A percentile compares a stretch with the other conserved stretches of the same genome.
phyloP scores from a whole-genome alignment of 1,139 yeast genomes.

The Ogataea hybrid region DNA sequence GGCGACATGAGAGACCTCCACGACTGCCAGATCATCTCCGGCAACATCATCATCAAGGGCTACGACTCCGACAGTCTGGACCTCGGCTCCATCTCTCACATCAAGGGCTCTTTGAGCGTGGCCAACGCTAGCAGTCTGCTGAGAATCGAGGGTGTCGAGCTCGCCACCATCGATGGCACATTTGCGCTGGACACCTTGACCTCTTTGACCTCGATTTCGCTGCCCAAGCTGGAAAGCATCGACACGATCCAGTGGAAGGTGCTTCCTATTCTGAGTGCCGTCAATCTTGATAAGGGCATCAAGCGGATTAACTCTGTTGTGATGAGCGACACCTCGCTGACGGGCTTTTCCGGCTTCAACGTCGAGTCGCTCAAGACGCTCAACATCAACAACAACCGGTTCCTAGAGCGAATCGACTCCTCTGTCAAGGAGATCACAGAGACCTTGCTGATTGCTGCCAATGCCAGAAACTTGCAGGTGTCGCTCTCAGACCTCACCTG shows the following conservation, averaged over 20 bases:
- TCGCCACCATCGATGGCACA: constrained; percentile 45
- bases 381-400: constrained; percentile 71
- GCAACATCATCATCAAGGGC: constrained; percentile 46
- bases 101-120: constrained; percentile 58
- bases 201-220: constrained; percentile 53
- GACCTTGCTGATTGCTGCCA: constrained; percentile 61
- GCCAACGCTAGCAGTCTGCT: constrained; percentile 53
- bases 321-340: constrained; percentile 68
- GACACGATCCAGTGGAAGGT: constrained; percentile 61
- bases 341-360: constrained; percentile 59
- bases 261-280: constrained; percentile 65
- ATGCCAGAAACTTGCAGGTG: constrained; percentile 56
- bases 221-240: constrained; percentile 52
- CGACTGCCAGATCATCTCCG: constrained; percentile 48
- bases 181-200: constrained; percentile 57
- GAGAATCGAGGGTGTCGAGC: constrained; percentile 51
- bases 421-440: constrained; percentile 51
- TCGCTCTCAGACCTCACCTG: constrained; percentile 54
- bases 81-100: constrained; percentile 46
- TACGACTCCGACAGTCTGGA: constrained; percentile 50
- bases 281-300: constrained; percentile 50
- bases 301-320: constrained; percentile 50
- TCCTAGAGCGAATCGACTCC: constrained; percentile 55
- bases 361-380: constrained; percentile 50
- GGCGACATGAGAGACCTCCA: constrained; percentile 43